phyloP scores from a whole-genome alignment of 2,329 filamentous ascomycete genomes.

The Simplicillium aogashimaense region DNA sequence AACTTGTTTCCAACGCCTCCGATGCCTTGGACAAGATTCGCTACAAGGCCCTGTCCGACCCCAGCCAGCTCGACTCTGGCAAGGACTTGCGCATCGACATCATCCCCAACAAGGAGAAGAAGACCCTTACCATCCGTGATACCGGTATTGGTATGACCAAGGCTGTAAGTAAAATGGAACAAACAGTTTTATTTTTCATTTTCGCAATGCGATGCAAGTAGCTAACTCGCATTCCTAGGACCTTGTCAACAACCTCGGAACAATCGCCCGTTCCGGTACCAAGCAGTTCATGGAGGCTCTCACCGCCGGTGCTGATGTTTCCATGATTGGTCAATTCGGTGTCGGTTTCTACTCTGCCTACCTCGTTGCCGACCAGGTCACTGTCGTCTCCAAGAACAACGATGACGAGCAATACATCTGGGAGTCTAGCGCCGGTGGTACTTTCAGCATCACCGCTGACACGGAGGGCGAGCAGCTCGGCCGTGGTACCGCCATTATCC shows the following conservation, averaged over 20 bases:
- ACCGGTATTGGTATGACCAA: conserved; percentile 99
- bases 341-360: conserved; percentile 99
- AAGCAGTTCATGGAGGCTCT: conserved; percentile 99
- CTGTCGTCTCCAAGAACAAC: conserved; percentile 96
- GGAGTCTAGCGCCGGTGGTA: conserved; percentile 95
- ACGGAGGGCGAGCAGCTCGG: conserved; percentile 85
- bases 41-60: conserved; percentile 96
- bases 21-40: conserved; percentile 99
- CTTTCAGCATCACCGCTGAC: conserved; percentile 87
- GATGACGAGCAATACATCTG: conserved; percentile 99
- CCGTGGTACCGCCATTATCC: conserved; percentile 95
- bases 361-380: conserved; percentile 94
- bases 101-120: conserved; percentile 93
- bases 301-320: conserved; percentile 95
- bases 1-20: conserved; percentile 95
- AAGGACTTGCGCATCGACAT: conserved; percentile 99
- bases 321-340: conserved; percentile 99
- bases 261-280: conserved; percentile 96
- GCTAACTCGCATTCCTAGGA: conserved; percentile 50
- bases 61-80: conserved; percentile 90
- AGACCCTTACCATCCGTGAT: conserved; percentile 95
- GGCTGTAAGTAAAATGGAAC: conserved; percentile 58
- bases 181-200: conserved; percentile 4
- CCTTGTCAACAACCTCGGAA: conserved; percentile 99
- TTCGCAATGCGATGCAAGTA: conserved; percentile 1